These are phyloP conservation scores for Gracilariopsis chorda DNA, from an alignment of 23 red algal genomes.

Conservation along the genomic window DNA sequence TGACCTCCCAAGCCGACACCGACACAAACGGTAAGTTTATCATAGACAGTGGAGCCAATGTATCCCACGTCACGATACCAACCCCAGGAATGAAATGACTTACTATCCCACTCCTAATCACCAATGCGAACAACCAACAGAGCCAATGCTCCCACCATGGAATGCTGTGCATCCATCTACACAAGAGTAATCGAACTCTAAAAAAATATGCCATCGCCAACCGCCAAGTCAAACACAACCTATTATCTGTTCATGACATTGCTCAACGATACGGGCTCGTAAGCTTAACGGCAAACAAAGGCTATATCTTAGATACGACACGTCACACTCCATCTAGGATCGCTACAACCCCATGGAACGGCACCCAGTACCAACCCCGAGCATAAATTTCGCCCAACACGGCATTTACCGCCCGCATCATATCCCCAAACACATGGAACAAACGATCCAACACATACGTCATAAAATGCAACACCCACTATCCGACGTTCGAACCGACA, in stretches of 20 bases:
- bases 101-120: not conserved
- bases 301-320: not conserved
- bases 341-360: not conserved
- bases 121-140: not conserved
- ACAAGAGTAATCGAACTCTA: too few species aligned
- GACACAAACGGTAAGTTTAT: too few species aligned
- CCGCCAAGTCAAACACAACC: not conserved
- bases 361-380: not conserved
- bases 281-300: not conserved
- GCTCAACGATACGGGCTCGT: not conserved
- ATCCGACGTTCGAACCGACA: not conserved
- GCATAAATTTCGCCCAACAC: not conserved
- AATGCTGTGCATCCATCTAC: too few species aligned
- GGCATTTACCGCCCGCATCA: not conserved
- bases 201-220: not conserved
- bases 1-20: too few species aligned
- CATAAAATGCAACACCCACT: not conserved
- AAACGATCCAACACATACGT: not conserved
- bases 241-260: not conserved
- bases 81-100: too few species aligned
- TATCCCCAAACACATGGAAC: not conserved
- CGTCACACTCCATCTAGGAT: not conserved
- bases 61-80: too few species aligned
- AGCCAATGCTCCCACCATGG: not conserved
- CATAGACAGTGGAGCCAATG: too few species aligned